Evolutionary conservation across 805 yeast species (phyloP).

Genomic region (Starmerella stigmatis): DNA sequence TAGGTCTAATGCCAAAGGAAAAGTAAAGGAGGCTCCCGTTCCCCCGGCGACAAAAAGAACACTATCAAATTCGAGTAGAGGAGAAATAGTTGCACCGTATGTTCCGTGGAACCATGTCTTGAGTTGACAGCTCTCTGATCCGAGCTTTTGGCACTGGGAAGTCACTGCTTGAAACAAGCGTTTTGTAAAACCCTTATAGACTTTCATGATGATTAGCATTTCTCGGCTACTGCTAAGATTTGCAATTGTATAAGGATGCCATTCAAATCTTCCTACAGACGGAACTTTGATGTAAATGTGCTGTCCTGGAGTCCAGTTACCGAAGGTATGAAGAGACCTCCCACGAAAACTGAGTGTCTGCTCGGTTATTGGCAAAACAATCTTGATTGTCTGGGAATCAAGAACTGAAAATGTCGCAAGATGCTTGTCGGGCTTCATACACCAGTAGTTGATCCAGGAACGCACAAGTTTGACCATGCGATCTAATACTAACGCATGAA

Average conservation of each 20-base stretch:
- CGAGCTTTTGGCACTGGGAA: neutral
- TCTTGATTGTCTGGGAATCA: constrained; percentile 1
- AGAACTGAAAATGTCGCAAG: neutral
- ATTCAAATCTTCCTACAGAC: constrained; percentile 1
- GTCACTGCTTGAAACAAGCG: neutral
- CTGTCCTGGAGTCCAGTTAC: constrained; percentile 2
- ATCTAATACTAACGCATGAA: neutral
- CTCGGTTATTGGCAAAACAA: neutral
- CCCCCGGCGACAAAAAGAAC: neutral
- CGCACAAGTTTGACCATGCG: neutral
- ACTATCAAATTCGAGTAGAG: neutral
- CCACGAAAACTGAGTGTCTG: neutral
- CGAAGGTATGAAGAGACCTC: neutral
- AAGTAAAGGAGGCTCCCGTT: constrained; percentile 2
- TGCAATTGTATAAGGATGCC: constrained; percentile 5
- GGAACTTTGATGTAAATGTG: constrained; percentile 3
- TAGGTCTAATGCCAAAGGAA: constrained; percentile 1
- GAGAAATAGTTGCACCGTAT: neutral
- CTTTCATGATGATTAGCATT: constrained; percentile 6
- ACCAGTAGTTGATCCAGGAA: neutral
- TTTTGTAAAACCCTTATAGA: constrained; percentile 1
- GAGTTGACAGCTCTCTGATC: neutral
- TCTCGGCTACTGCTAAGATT: neutral
- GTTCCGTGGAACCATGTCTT: constrained; percentile 5
- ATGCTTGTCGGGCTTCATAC: constrained; percentile 1